These are phyloP conservation scores for Clarireedia paspali DNA, from an alignment of 2,329 filamentous ascomycete genomes.

Conservation along the genomic window DNA sequence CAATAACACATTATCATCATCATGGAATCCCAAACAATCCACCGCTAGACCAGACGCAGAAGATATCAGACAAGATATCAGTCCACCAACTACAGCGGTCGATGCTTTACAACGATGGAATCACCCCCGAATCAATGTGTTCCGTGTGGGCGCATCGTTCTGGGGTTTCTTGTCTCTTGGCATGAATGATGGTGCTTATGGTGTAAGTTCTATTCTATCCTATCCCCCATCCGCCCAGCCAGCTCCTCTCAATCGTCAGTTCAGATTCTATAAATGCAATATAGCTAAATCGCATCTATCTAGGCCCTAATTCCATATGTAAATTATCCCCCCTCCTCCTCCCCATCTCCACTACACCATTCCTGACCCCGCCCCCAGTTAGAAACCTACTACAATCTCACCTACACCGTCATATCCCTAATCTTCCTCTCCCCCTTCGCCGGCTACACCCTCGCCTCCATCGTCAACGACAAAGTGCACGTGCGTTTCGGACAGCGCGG, in stretches of 20 bases:
- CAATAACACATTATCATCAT: neutral
- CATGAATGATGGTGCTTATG: constrained; percentile 14
- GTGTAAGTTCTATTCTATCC: constrained; percentile 11
- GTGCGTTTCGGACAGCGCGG: constrained; percentile 54
- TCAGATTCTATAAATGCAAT: too few relatives aligned
- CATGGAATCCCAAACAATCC: neutral
- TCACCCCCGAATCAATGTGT: constrained; percentile 47
- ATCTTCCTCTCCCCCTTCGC: constrained; percentile 60
- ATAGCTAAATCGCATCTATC: neutral
- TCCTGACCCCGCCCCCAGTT: constrained; percentile 2
- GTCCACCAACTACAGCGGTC: neutral
- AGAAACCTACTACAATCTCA: constrained; percentile 47
- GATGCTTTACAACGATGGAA: constrained; percentile 52
- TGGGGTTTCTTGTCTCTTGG: constrained; percentile 54
- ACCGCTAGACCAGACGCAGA: neutral
- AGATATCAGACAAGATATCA: neutral
- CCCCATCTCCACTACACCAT: too few relatives aligned
- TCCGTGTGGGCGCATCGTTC: constrained; percentile 50
- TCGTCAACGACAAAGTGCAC: constrained; percentile 58
- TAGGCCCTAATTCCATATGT: constrained; percentile 40
- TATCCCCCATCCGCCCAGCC: neutral
- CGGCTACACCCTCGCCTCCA: constrained; percentile 55
- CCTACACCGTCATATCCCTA: constrained; percentile 56
- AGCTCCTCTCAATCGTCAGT: neutral
- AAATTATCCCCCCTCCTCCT: neutral